A percentile compares a stretch with the other conserved stretches of the same genome.
These are phyloP conservation scores for Ceratobasidium sp. DNA, from an alignment of 1,284 basidiomycete species.

Conservation along the genomic window DNA sequence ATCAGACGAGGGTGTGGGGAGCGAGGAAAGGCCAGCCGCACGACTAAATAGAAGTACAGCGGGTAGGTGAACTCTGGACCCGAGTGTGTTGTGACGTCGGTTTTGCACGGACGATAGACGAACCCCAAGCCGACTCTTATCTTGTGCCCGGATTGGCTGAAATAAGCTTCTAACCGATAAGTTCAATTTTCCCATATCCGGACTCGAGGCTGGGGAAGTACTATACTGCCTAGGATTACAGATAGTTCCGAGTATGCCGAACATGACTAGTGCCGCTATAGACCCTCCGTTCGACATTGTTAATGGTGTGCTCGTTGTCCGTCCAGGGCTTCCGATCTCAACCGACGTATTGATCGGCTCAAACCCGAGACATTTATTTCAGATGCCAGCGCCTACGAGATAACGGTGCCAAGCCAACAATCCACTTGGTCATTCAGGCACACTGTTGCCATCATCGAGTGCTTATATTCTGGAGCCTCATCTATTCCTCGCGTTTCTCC, in stretches of 20 bases:
- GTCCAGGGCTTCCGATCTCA: too few species aligned
- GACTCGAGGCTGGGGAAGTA: neutral
- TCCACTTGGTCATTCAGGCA: too few species aligned
- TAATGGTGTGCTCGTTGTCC: too few species aligned
- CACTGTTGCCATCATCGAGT: too few species aligned
- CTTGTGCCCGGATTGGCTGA: slow-evolving; percentile 20
- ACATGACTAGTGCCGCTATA: too few species aligned
- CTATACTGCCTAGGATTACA: too few species aligned
- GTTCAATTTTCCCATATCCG: neutral
- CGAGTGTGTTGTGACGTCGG: slow-evolving; percentile 24
- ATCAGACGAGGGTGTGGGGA: slow-evolving; percentile 14
- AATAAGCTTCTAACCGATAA: slow-evolving; percentile 4
- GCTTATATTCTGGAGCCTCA: too few species aligned
- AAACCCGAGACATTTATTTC: neutral
- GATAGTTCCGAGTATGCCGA: too few species aligned
- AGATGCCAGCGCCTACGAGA: neutral
- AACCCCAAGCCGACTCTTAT: slow-evolving; percentile 16
- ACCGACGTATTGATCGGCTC: too few species aligned
- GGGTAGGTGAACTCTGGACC: slow-evolving; percentile 24
- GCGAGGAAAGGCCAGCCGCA: neutral
- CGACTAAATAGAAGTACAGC: slow-evolving; percentile 24
- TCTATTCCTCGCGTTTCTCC: neutral
- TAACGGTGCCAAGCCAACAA: neutral
- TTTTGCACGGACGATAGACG: slow-evolving; percentile 21
- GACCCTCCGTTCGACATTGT: too few species aligned